These are phyloP conservation scores for Pseudogymnoascus sp. DNA, from an alignment of 2,329 filamentous ascomycete species.

Conservation along the genomic window DNA sequence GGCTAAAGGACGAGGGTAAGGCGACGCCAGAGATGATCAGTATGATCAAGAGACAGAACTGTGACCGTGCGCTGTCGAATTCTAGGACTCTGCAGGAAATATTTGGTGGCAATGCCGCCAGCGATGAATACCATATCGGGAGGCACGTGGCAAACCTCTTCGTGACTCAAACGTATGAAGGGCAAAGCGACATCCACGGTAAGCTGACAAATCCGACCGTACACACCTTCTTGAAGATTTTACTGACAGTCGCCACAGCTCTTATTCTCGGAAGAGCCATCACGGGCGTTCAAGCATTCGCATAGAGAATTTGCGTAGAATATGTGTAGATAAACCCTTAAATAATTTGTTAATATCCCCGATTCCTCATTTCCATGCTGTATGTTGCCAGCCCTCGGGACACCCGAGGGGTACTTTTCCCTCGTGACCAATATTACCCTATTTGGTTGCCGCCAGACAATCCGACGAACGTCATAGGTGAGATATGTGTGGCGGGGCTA, in stretches of 20 bases:
- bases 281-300: conserved; percentile 72
- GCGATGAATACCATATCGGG: conserved; percentile 92
- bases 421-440: conserved; percentile 5
- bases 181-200: conserved; percentile 96
- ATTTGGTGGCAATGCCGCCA: conserved; percentile 96
- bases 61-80: conserved; percentile 76
- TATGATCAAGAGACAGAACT: conserved; percentile 97
- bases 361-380: not conserved
- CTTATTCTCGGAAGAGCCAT: conserved; percentile 61
- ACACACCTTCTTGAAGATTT: not conserved
- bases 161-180: conserved; percentile 96
- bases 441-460: not conserved
- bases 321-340: not conserved
- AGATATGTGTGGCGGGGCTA: conserved; percentile 3
- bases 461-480: not conserved
- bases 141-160: conserved; percentile 93
- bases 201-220: conserved; percentile 22
- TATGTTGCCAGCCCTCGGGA: not conserved
- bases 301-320: conserved; percentile 50
- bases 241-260: conserved; percentile 38
- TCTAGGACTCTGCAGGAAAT: conserved; percentile 82
- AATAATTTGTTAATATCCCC: not conserved
- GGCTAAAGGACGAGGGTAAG: conserved; percentile 86
- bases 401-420: not conserved
- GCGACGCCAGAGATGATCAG: conserved; percentile 90